phyloP scores from a whole-genome alignment of 2,329 filamentous ascomycete species.

The Lojkania enalia region DNA sequence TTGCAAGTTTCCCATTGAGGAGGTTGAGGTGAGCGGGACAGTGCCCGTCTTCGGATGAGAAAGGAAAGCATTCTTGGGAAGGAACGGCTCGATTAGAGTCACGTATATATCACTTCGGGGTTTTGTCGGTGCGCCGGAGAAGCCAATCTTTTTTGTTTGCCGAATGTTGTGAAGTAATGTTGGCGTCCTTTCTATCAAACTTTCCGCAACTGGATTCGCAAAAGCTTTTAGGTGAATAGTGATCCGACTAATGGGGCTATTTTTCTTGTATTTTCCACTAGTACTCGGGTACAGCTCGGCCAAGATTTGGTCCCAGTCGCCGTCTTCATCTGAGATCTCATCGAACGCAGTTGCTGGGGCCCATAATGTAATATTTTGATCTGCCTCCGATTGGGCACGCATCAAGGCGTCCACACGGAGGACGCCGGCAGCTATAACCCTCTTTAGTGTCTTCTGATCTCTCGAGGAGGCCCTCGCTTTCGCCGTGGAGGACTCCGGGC shows the following conservation, averaged over 20 bases:
- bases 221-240: constrained; percentile 82
- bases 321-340: constrained; percentile 51
- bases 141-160: constrained; percentile 87
- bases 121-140: constrained; percentile 87
- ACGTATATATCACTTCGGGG: constrained; percentile 93
- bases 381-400: constrained; percentile 70
- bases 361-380: constrained; percentile 80
- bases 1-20: constrained; percentile 75
- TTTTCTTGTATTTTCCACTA: constrained; percentile 74
- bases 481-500: constrained; percentile 30
- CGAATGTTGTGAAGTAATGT: constrained; percentile 81
- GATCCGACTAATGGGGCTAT: constrained; percentile 71
- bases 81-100: constrained; percentile 76
- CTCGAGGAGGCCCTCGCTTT: constrained; percentile 35
- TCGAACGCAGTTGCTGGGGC: constrained; percentile 56
- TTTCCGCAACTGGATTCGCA: constrained; percentile 74
- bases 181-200: constrained; percentile 81
- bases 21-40: constrained; percentile 68
- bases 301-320: constrained; percentile 75
- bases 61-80: constrained; percentile 68
- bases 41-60: constrained; percentile 78
- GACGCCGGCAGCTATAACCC: constrained; percentile 76
- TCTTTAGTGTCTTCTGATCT: constrained; percentile 60
- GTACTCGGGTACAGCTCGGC: constrained; percentile 66
- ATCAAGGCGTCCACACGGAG: constrained; percentile 75